Evolutionary conservation across 495 filamentous ascomycete species (phyloP), one percentile per base, ranked within the genome.

Genomic region (Tuber aestivum): DNA sequence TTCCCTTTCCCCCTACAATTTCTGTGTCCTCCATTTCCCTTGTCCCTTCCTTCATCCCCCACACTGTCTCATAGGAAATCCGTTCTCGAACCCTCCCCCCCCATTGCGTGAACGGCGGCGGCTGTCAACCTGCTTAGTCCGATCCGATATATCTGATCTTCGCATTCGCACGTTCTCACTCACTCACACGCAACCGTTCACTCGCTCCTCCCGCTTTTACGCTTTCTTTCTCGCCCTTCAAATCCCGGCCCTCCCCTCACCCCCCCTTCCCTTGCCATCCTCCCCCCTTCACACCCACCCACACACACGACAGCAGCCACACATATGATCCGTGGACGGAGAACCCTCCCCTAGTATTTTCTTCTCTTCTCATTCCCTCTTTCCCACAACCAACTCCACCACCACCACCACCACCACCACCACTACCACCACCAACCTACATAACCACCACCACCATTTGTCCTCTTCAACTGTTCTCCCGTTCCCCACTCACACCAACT

Each of bases 241-340:
- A n/a, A n/a, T n/a, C n/a, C n/a, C n/a, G n/a, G n/a, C n/a, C n/a
- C n/a, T n/a, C n/a, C 69, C 69, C 21, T 14, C 69, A 12, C 77
- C 50, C 74, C 69, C 73, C 77, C 77, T 71, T 73, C 77, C 77
- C 78, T 74, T 76, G 77, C 77, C 75, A 77, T 72, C 78, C 78
- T 73, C 79, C 77, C 45, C 56, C 50, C 44, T 32, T 20, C 45
- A 42, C 45, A 50, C 75, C 42, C 40, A 72, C 68, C 21, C 74
- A 74, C 70, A 76, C 77, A 80, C 56, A 65, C 56, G 56, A 32
- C 75, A 80, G 68, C 73, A 80, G 77, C 78, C 78, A 79, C 78
- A 79, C 70, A 79, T 77, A 79, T 79, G 78, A 79, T 79, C 78
- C 78, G 72, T 79, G 76, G 72, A 79, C 78, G 76, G 73, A 79